Base-by-base conservation (phyloP, 495 filamentous ascomycete genomes). In the Talaromyces trachyspermus region DNA sequence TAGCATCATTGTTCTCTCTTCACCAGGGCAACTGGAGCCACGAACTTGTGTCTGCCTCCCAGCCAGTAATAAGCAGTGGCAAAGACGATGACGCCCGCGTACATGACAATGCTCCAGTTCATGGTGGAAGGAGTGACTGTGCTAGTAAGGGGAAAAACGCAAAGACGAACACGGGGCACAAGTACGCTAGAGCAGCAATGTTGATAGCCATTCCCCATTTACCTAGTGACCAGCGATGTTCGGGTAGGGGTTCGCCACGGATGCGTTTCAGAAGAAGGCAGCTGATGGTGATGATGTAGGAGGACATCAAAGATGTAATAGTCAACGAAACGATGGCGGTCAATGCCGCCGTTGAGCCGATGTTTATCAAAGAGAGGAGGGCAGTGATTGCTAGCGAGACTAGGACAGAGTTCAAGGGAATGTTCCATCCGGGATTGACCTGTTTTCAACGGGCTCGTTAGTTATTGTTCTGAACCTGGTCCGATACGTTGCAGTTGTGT, bases 331-430 rank as follows among this genome's bases (percentile, higher is more conserved):
- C 54, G 15, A 77, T 69, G 40, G 69, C 69, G 36, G 64, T 63
- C 30, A 79, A 61, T 14, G 73, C 70, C 4, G 68, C 64, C 9
- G 61, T 25, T 2, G 74, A 77, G 38, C 71, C 71, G 39, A 80
- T 72, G 51, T 77, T 77, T 54, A 79, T 75, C 12, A 77, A 54
- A 5, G 71, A 69, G 4, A 78, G 64, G 23, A 79, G 62, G 17
- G 72, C 62, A 18, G 65, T 69, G 20, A 71, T 62, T 19, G 62
- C 54, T 2, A 78, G 46, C 2, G 70, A 69, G 17, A 74, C 62
- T 44, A 66, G 58, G 41, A 79, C 65, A 5, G 77, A 67, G 50
- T 75, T 78, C 23, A 78, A 52, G 1, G 77, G 76, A 27, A 78
- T 72, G 43, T 71, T 70, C 59, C 65, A 75, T 15, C 64, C 59